A percentile compares a stretch with the other conserved stretches of the same genome.
These are phyloP conservation scores for Cryphonectria nitschkei DNA, from an alignment of 2,329 filamentous ascomycete genomes.

Conservation along the genomic window DNA sequence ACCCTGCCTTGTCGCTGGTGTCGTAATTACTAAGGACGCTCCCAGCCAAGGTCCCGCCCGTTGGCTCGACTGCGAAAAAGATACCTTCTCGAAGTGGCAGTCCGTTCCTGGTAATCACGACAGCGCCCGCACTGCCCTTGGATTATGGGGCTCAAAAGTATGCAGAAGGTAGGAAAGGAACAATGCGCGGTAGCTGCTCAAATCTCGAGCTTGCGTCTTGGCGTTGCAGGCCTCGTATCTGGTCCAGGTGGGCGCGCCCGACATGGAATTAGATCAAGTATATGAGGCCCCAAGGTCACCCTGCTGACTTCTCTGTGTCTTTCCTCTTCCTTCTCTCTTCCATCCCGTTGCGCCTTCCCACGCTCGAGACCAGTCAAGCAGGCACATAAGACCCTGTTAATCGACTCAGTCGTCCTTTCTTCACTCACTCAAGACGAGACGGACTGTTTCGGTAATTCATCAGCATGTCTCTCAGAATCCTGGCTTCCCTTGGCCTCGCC, in stretches of 20 bases:
- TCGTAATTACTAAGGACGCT: no score
- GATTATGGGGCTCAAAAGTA: neutral
- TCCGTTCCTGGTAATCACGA: slow-evolving; percentile 12
- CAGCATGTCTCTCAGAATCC: slow-evolving; percentile 19
- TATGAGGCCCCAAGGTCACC: slow-evolving; percentile 11
- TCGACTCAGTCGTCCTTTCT: neutral
- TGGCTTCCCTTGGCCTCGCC: slow-evolving; percentile 24
- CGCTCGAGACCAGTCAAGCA: neutral
- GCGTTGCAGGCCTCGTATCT: neutral
- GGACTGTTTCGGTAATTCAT: neutral
- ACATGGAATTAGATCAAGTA: neutral
- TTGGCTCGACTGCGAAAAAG: neutral
- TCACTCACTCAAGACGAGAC: neutral
- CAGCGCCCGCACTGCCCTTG: neutral
- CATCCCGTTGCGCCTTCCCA: slow-evolving; percentile 1
- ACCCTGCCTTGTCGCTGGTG: neutral
- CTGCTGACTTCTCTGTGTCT: neutral
- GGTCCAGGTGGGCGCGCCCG: neutral
- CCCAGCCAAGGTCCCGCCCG: neutral
- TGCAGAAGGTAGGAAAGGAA: neutral
- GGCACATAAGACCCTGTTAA: neutral
- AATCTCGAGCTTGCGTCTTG: neutral
- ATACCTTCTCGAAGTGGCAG: slow-evolving; percentile 30
- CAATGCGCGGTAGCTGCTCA: neutral
- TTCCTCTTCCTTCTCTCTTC: neutral